A percentile compares a stretch with the other conserved stretches of the same genome.
Conservation (phyloP, 2,329 filamentous ascomycete species). For the Aspergillus floridensis region DNA sequence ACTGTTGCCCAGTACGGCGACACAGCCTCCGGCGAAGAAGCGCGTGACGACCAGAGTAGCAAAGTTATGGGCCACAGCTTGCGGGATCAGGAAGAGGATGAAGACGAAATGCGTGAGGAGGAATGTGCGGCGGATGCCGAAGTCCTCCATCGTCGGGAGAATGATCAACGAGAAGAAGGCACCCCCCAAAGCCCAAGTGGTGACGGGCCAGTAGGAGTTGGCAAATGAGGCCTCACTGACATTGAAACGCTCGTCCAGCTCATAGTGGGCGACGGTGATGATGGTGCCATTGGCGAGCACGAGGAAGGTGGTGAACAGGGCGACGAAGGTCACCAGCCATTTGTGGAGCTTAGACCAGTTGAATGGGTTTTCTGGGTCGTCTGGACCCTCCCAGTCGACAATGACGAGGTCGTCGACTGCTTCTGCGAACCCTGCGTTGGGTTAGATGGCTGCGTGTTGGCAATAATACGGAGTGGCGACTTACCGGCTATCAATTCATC, state of each 20-base stretch:
- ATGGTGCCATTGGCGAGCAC: constrained; percentile 22
- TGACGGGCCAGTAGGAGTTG: constrained; percentile 22
- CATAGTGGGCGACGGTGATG: constrained; percentile 18
- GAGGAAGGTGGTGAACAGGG: constrained; percentile 20
- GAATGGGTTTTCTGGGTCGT: constrained; percentile 18
- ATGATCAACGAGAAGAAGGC: constrained; percentile 19
- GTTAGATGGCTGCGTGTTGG: not conserved
- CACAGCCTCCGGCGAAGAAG: constrained; percentile 45
- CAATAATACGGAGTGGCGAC: not conserved
- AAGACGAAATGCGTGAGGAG: constrained; percentile 38
- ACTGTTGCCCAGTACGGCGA: constrained; percentile 41
- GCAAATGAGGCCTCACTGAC: constrained; percentile 16
- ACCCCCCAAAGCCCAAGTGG: constrained; percentile 20
- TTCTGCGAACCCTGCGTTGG: not conserved
- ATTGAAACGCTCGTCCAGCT: constrained; percentile 15
- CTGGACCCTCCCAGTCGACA: constrained; percentile 26
- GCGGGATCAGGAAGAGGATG: constrained; percentile 44
- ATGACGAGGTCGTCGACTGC: not conserved
- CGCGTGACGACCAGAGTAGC: constrained; percentile 45
- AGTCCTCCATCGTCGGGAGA: constrained; percentile 22
- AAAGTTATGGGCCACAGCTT: constrained; percentile 46
- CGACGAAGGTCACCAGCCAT: constrained; percentile 19
- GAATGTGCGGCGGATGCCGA: constrained; percentile 37
- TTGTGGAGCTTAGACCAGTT: constrained; percentile 19
- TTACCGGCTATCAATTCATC: not conserved